These are phyloP conservation scores for Peronosclerospora sorghi DNA, from an alignment of 352 stramenopile genomes.

Conservation along the genomic window DNA sequence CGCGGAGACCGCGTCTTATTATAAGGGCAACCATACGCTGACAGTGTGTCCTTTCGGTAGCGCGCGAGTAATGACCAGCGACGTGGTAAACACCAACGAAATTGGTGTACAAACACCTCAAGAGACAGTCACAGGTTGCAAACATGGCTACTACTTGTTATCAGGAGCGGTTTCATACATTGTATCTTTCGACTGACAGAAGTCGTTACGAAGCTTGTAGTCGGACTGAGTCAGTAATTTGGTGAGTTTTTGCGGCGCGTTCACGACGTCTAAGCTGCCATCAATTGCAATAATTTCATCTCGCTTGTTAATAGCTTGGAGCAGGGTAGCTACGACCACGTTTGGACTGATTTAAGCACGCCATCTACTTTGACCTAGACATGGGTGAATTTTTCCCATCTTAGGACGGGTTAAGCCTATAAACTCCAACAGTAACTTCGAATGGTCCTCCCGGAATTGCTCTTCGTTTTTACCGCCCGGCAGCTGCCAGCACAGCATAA, in stretches of 20 bases:
- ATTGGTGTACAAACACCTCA: slow-evolving; percentile 1
- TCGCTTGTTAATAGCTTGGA: too few relatives aligned
- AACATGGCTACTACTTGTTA: slow-evolving; percentile 10
- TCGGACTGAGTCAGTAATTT: too few relatives aligned
- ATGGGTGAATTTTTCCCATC: too few relatives aligned
- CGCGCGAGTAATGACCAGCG: slow-evolving; percentile 16
- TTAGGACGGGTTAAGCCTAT: too few relatives aligned
- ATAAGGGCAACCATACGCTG: slow-evolving; percentile 5
- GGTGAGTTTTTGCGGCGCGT: too few relatives aligned
- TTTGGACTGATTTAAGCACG: too few relatives aligned
- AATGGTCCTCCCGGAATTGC: neutral
- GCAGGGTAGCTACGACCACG: too few relatives aligned
- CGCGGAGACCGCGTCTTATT: neutral
- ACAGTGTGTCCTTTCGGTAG: slow-evolving; percentile 16
- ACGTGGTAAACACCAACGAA: slow-evolving; percentile 15
- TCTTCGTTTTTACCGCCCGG: neutral
- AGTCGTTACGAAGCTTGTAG: too few relatives aligned
- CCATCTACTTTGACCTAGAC: too few relatives aligned
- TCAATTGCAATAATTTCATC: too few relatives aligned
- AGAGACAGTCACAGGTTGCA: slow-evolving; percentile 5
- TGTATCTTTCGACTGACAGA: slow-evolving; percentile 16
- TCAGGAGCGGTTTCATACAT: slow-evolving; percentile 4
- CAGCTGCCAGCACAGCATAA: neutral
- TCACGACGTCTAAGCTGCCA: neutral
- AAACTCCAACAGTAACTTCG: neutral